Base-by-base conservation (phyloP, 805 yeast species). In the Wickerhamiella azymoides region DNA sequence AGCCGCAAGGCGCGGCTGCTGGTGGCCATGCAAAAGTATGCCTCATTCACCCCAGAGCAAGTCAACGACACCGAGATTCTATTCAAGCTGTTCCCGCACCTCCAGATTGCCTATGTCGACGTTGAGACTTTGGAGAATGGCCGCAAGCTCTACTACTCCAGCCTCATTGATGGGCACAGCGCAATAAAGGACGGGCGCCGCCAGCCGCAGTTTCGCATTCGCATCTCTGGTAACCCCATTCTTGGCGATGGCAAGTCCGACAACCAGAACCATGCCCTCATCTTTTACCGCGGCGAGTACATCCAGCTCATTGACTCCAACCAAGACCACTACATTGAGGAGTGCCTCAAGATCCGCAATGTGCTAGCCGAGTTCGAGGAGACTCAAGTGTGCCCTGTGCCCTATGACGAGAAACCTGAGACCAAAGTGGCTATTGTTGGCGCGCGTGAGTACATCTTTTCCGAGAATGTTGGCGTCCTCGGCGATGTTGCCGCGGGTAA, bases 401-500 rank as follows among this genome's bases (percentile, higher is more conserved):
- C 57, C 5, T 55, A 55, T 37, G 45, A 24, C 39, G 18, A 28
- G 5, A 6, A 67, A 60, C 26, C 30, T 3, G 47, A 65, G 56
- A 39, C 58, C 56, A 11, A 57, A 0, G 86, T 83, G 44, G 93
- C 92, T 2, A 81, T 83, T 48, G 73, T 83, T 52, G 93, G 93
- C 43, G 83, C 92, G 1, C 69, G 93, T 57, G 93, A 82, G 62
- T 82, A 82, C 57, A 79, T 82, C 46, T 82, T 82, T 63, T 80
- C 89, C 9, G 92, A 83, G 59, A 83, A 82, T 58, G 72, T 80
- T 50, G 93, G 93, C 40, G 75, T 83, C 44, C 67, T 83, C 41
- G 93, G 92, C 44, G 93, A 83, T 62, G 77, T 83, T 53, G 89
- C 92, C 17, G 93, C 93, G 11, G 89, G 89, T 40, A 83, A 83